Base-by-base conservation (phyloP, 345 rosid species). In the Citrus glauca region DNA sequence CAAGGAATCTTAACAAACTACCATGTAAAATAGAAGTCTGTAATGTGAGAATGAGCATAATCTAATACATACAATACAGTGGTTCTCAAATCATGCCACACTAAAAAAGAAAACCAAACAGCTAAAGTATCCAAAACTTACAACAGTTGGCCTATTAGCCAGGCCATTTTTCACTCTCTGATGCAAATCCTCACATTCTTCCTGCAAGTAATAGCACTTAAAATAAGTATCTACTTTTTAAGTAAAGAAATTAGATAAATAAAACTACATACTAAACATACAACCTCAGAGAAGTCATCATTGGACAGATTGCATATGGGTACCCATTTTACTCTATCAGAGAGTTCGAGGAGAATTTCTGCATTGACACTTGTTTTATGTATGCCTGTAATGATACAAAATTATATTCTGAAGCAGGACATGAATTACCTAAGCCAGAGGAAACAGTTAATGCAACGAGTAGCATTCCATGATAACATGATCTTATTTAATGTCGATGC, bases 141-240 rank as follows among this genome's bases (percentile, higher is more conserved):
- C 92, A 66, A 85, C 80, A 33, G 81, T 83, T 35, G 77, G 90
- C 77, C 82, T 82, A 69, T 77, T 66, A 33, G 76, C 53, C 22
- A 60, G 45, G 74, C 88, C 85, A 65, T 70, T 76, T 71, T 83
- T 84, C 67, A 83, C 80, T 78, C 86, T 80, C 69, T 77, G 76
- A 25, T 28, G 69, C 84, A 90, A 81, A 79, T 87, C 91, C 69
- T 86, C 81, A 9, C 89, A 86, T 69, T 91, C 94, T 71, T 89
- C 91, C 94, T 89, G 87, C 25, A 69, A 79, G 79, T 33, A 69
- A 42, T 13, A 82, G 27, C 22, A 66, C 24, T 61, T 63, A 63
- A 42, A 42, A 67, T 70, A 22, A 69, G 32, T 32, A 28, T 14
- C 8, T 37, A 7, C 40, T 25, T 56, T 63, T 38, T 28, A 75